These are phyloP conservation scores for Eucalyptus curtisii DNA, from an alignment of 345 rosid species.

Conservation along the genomic window DNA sequence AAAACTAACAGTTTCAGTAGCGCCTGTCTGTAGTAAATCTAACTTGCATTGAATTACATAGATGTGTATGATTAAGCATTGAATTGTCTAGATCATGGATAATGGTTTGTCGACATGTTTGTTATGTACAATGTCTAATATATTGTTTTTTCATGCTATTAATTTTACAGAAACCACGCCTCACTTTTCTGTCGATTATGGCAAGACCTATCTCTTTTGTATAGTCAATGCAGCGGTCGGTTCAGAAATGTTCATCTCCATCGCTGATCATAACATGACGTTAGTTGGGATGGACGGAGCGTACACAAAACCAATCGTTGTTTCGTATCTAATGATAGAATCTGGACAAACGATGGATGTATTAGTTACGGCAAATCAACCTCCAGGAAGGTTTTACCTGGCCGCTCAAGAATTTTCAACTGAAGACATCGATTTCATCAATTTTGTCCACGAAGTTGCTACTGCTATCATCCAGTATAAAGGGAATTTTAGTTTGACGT, in stretches of 20 bases:
- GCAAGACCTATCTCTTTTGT: slow-evolving; percentile 18
- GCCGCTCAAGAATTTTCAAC: background rate
- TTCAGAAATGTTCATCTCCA: slow-evolving; percentile 5
- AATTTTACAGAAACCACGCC: background rate
- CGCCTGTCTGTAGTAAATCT: background rate
- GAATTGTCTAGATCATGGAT: background rate
- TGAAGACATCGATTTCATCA: background rate
- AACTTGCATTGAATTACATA: background rate
- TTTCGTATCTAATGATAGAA: background rate
- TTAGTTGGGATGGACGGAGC: slow-evolving; percentile 18
- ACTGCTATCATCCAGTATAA: background rate
- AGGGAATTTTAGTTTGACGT: too few species aligned
- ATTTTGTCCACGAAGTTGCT: background rate
- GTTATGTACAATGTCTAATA: too few species aligned
- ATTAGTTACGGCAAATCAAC: background rate
- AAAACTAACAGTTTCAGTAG: too few species aligned
- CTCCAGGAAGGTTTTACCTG: background rate
- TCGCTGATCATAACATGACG: slow-evolving; percentile 9
- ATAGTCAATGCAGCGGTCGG: slow-evolving; percentile 14
- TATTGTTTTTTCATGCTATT: background rate
- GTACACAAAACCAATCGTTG: slow-evolving; percentile 3
- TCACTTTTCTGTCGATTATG: background rate
- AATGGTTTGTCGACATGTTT: too few species aligned
- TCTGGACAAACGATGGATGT: slow-evolving; percentile 22
- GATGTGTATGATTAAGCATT: background rate